These are phyloP conservation scores for Calonectria hongkongensis DNA, from an alignment of 2,329 filamentous ascomycete species.

Conservation along the genomic window DNA sequence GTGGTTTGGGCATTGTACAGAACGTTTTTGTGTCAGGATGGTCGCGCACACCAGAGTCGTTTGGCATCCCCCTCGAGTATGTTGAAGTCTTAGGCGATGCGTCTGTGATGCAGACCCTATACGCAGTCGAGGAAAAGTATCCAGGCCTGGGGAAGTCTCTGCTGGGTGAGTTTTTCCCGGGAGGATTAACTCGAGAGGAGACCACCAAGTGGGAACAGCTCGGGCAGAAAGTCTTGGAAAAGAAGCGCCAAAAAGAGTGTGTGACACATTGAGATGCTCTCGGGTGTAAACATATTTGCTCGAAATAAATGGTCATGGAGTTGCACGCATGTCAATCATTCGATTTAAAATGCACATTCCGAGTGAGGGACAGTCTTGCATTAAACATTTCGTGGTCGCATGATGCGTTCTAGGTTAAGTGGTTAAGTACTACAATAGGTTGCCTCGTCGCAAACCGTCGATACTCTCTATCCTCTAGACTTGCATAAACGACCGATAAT, in stretches of 20 bases:
- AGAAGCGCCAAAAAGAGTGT: background rate
- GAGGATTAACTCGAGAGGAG: background rate
- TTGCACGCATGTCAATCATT: background rate
- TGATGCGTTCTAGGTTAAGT: conserved; percentile 13
- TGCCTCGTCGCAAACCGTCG: background rate
- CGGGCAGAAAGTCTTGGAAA: background rate
- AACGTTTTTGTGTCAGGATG: conserved; percentile 13
- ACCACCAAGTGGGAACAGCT: background rate
- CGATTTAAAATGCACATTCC: too few species aligned
- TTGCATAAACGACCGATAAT: background rate
- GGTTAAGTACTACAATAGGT: background rate
- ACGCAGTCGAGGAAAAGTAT: background rate
- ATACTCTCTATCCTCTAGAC: too few species aligned
- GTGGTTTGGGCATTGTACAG: conserved; percentile 6
- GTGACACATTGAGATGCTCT: too few species aligned
- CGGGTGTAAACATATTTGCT: background rate
- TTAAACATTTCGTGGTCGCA: background rate
- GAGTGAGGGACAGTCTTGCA: background rate
- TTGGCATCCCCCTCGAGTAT: conserved; percentile 3
- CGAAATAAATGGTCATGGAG: background rate
- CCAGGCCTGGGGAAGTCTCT: background rate
- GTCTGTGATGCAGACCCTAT: conserved; percentile 4
- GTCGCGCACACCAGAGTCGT: background rate
- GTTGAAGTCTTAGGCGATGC: background rate
- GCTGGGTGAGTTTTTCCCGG: background rate